Percentiles rank a stretch among this genome's conserved stretches.
Conservation (phyloP, 805 yeast species). For the Yarrowia sp. region DNA sequence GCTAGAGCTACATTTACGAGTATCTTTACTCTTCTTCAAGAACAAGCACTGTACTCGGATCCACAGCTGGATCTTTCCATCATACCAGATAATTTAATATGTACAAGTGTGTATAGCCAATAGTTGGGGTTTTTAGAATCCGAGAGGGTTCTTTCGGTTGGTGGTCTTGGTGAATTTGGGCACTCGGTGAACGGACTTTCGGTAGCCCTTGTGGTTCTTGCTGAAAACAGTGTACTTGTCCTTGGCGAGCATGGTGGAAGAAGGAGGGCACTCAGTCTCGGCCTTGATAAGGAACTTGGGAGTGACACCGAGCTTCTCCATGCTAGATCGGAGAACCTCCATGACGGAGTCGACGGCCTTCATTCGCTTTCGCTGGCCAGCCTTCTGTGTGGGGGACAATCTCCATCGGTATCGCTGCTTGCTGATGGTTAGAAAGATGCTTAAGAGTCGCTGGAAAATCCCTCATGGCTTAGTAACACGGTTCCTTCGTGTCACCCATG, state of each 20-base stretch:
- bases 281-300: constrained; percentile 41
- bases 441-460: not conserved
- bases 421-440: not conserved
- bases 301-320: constrained; percentile 40
- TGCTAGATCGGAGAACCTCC: constrained; percentile 55
- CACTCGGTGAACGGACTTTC: constrained; percentile 73
- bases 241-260: constrained; percentile 68
- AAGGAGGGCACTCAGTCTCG: constrained; percentile 62
- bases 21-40: not conserved
- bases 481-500: not conserved
- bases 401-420: constrained; percentile 39
- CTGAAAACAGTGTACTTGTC: constrained; percentile 88
- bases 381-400: constrained; percentile 78
- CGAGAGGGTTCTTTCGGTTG: constrained; percentile 72
- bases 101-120: constrained; percentile 17
- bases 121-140: constrained; percentile 44
- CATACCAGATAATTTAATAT: constrained; percentile 27
- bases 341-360: constrained; percentile 76
- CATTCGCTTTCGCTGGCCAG: constrained; percentile 80
- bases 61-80: not conserved
- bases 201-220: constrained; percentile 68
- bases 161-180: constrained; percentile 91
- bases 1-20: not conserved
- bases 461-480: not conserved
- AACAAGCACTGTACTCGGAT: not conserved